A percentile compares a stretch with the other conserved stretches of the same genome.
Conservation (phyloP, 148 eudicot species). For the Suaeda aralocaspica region DNA sequence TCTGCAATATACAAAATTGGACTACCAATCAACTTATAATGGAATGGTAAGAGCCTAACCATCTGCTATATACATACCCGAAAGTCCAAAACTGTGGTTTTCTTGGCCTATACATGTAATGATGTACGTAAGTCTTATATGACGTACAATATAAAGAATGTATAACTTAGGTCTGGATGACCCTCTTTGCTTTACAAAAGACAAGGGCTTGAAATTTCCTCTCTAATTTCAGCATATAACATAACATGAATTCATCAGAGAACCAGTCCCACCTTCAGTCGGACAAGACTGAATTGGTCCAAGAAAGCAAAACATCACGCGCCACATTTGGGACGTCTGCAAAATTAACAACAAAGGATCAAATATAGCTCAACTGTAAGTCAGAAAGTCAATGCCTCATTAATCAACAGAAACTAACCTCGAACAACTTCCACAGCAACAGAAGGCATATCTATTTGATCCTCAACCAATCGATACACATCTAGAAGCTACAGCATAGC, state of each 20-base stretch:
- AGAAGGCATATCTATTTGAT: constrained; percentile 74
- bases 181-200: constrained; percentile 28
- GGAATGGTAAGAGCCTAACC: constrained; percentile 9
- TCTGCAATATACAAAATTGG: neutral
- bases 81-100: constrained; percentile 25
- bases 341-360: constrained; percentile 14
- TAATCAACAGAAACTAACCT: constrained; percentile 44
- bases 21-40: neutral
- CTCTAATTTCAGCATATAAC: neutral
- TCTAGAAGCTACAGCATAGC: constrained; percentile 63
- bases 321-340: constrained; percentile 84
- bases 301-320: constrained; percentile 78
- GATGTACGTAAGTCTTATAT: neutral
- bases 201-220: neutral
- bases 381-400: neutral
- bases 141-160: neutral
- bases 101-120: constrained; percentile 14
- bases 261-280: constrained; percentile 35
- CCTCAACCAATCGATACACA: constrained; percentile 86
- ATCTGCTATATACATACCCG: constrained; percentile 19
- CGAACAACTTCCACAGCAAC: constrained; percentile 70
- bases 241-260: neutral
- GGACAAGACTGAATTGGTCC: constrained; percentile 68
- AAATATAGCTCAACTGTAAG: neutral
- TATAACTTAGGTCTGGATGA: neutral